A percentile compares a stretch with the other conserved stretches of the same genome.
Evolutionary conservation across 331 rosid genomes (phyloP).

Genomic region (Acacia concinna): DNA sequence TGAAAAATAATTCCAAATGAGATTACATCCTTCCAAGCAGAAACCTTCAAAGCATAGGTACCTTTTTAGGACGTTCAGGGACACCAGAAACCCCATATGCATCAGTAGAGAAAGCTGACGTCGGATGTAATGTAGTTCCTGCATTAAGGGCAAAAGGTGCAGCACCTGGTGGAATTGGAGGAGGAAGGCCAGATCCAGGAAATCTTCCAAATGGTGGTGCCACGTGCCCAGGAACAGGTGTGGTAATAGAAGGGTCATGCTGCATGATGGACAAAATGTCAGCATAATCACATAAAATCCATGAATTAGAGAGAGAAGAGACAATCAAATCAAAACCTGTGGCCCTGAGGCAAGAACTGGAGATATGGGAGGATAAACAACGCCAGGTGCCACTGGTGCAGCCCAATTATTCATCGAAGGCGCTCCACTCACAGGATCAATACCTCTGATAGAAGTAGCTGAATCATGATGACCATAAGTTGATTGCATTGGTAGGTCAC

Average conservation of each 20-base stretch:
- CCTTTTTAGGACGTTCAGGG: conserved; percentile 97
- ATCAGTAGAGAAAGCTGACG: conserved; percentile 71
- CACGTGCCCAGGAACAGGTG: conserved; percentile 63
- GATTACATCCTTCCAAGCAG: conserved; percentile 27
- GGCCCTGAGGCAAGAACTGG: conserved; percentile 71
- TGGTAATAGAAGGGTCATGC: conserved; percentile 70
- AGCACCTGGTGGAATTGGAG: conserved; percentile 62
- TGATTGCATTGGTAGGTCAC: conserved; percentile 56
- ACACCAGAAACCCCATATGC: conserved; percentile 70
- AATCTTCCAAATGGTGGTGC: conserved; percentile 81
- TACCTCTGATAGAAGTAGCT: conserved; percentile 45
- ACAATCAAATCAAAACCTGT: conserved; percentile 58
- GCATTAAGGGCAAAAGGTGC: conserved; percentile 58
- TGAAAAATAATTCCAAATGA: conserved; percentile 40
- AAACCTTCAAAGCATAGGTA: conserved; percentile 33
- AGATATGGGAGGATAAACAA: conserved; percentile 63
- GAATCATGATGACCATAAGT: conserved; percentile 66
- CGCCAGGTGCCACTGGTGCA: conserved; percentile 60
- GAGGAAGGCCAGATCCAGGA: conserved; percentile 66
- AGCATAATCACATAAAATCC: conserved; percentile 34
- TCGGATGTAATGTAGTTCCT: conserved; percentile 61
- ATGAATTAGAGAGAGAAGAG: background rate
- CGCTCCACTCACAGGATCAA: conserved; percentile 43
- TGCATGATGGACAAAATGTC: conserved; percentile 49
- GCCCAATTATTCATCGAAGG: conserved; percentile 71